phyloP scores from a whole-genome alignment of 345 rosid species.

The Streptanthus diversifolius region DNA sequence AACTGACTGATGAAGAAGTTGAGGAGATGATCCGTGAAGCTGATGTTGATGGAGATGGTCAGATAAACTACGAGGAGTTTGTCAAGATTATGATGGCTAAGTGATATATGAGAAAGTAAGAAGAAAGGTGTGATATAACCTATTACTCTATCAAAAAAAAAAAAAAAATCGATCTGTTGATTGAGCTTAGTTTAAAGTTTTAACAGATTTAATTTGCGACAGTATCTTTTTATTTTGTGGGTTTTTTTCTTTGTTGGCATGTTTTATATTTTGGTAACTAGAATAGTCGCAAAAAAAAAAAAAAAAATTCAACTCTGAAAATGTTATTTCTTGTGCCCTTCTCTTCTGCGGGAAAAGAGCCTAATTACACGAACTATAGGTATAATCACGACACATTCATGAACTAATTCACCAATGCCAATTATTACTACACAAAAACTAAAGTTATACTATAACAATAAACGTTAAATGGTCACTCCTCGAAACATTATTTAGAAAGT shows the following conservation, averaged over 20 bases:
- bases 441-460: no score
- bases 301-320: no score
- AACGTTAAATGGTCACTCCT: no score
- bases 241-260: not conserved
- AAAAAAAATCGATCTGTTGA: not conserved
- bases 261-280: not conserved
- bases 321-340: no score
- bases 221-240: not conserved
- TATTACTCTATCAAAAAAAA: not conserved
- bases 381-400: not conserved
- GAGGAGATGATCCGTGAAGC: conserved; percentile 35
- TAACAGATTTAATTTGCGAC: not conserved
- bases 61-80: conserved; percentile 37
- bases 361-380: not conserved
- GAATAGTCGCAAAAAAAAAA: not conserved
- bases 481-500: no score
- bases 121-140: conserved; percentile 14
- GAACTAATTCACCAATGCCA: not conserved
- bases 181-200: not conserved
- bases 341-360: not conserved
- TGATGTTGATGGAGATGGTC: conserved; percentile 35
- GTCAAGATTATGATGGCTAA: conserved; percentile 39
- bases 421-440: not conserved
- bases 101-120: not conserved
- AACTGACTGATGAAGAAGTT: conserved; percentile 31